These are phyloP conservation scores for Ocimum tenuiflorum DNA, from an alignment of 257 asterid genomes.

Conservation along the genomic window DNA sequence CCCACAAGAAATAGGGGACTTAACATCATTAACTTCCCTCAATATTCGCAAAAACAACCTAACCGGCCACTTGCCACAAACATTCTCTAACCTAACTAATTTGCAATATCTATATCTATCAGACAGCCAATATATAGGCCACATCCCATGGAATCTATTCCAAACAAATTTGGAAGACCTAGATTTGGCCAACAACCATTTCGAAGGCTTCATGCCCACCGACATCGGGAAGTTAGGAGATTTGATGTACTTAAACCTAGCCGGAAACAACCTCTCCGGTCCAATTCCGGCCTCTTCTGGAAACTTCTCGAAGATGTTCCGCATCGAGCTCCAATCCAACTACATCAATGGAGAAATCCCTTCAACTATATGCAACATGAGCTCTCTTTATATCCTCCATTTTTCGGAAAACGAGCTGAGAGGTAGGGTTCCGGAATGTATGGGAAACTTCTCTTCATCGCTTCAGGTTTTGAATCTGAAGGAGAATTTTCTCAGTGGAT, in stretches of 20 bases:
- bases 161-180: slow-evolving; percentile 4
- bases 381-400: not conserved
- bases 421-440: slow-evolving; percentile 1
- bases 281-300: not conserved
- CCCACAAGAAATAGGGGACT: slow-evolving; percentile 35
- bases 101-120: slow-evolving; percentile 24
- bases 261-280: not conserved
- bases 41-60: slow-evolving; percentile 29
- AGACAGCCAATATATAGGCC: slow-evolving; percentile 29
- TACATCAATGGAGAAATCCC: not conserved
- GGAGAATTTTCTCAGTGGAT: not conserved
- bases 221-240: not conserved
- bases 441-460: slow-evolving; percentile 6
- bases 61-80: slow-evolving; percentile 36
- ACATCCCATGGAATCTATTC: slow-evolving; percentile 33
- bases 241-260: not conserved
- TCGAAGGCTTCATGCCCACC: slow-evolving; percentile 7
- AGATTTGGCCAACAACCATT: slow-evolving; percentile 3
- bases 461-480: not conserved
- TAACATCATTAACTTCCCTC: slow-evolving; percentile 16
- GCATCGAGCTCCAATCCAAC: not conserved
- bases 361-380: not conserved
- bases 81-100: slow-evolving; percentile 28
- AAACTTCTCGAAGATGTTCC: not conserved
- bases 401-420: not conserved